Evolutionary conservation across 495 filamentous ascomycete genomes (phyloP).

Genomic region (Thozetella sp.): DNA sequence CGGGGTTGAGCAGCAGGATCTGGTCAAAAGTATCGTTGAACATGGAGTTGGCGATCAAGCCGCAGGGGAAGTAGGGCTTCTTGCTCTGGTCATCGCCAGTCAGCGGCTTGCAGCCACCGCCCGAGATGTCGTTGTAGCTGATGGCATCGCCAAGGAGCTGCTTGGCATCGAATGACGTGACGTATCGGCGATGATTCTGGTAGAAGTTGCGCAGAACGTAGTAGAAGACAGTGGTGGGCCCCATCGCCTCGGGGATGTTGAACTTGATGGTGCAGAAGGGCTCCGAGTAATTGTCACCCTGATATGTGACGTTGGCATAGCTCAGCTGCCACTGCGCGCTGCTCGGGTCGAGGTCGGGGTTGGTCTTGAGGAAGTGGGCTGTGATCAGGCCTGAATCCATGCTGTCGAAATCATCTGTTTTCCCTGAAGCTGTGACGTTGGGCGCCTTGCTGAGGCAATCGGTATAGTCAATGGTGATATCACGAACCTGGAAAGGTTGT

Average conservation of each 20-base stretch:
- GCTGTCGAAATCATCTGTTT: slow-evolving; percentile 11
- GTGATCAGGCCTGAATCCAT: slow-evolving; percentile 62
- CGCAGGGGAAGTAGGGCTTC: slow-evolving; percentile 91
- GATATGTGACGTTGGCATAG: slow-evolving; percentile 16
- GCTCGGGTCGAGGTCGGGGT: slow-evolving; percentile 22
- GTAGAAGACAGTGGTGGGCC: slow-evolving; percentile 83
- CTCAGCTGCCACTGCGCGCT: slow-evolving; percentile 28
- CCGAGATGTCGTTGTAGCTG: slow-evolving; percentile 58
- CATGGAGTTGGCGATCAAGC: slow-evolving; percentile 91
- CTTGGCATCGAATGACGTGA: slow-evolving; percentile 79
- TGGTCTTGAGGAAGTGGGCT: slow-evolving; percentile 63
- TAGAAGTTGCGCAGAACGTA: slow-evolving; percentile 98
- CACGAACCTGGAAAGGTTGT: slow-evolving; percentile 69
- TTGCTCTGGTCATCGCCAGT: slow-evolving; percentile 43
- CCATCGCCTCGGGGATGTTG: slow-evolving; percentile 74
- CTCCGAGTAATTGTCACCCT: slow-evolving; percentile 17
- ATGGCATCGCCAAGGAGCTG: slow-evolving; percentile 79
- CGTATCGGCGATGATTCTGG: slow-evolving; percentile 97
- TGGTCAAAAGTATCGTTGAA: slow-evolving; percentile 92
- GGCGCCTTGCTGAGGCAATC: slow-evolving; percentile 63
- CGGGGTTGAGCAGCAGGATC: slow-evolving; percentile 55
- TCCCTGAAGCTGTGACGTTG: slow-evolving; percentile 13
- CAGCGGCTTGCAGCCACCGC: slow-evolving; percentile 76
- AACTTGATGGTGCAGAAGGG: slow-evolving; percentile 70
- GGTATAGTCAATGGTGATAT: slow-evolving; percentile 88